phyloP scores from a whole-genome alignment of 352 stramenopile genomes.

The Globisporangium polare region DNA sequence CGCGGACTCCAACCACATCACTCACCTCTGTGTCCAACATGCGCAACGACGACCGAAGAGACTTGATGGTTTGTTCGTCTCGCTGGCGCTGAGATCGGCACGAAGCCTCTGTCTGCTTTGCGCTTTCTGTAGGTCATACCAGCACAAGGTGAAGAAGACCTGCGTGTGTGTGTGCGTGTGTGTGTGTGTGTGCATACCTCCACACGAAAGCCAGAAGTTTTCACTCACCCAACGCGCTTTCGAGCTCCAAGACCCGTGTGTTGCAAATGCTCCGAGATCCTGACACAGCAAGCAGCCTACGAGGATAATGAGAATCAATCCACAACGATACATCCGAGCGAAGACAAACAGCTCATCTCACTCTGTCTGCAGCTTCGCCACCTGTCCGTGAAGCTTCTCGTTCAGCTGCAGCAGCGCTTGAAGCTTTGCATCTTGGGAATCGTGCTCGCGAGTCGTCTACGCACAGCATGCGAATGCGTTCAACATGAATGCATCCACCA shows the following conservation, averaged over 20 bases:
- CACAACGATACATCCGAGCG: neutral
- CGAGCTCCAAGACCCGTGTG: conserved; percentile 1
- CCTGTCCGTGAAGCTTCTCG: neutral
- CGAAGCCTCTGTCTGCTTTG: neutral
- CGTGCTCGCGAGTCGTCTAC: neutral
- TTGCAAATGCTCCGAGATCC: neutral
- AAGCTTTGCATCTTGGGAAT: neutral
- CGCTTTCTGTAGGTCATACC: neutral
- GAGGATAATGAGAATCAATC: neutral
- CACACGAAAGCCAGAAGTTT: neutral
- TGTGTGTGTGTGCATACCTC: too few species aligned
- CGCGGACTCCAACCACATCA: neutral
- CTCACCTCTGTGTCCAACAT: conserved; percentile 6
- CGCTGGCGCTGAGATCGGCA: conserved; percentile 2
- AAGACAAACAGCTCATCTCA: neutral
- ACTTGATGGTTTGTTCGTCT: conserved; percentile 9
- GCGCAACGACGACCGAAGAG: conserved; percentile 1
- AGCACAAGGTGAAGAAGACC: neutral
- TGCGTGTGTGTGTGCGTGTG: neutral
- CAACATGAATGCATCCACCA: too few species aligned
- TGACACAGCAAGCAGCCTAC: neutral
- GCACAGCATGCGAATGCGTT: too few species aligned
- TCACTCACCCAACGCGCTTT: neutral
- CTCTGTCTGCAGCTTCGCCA: conserved; percentile 5
- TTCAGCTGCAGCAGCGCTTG: neutral